Base-by-base conservation (phyloP, 2,329 filamentous ascomycete genomes). In the Ophiostoma fasciatum region DNA sequence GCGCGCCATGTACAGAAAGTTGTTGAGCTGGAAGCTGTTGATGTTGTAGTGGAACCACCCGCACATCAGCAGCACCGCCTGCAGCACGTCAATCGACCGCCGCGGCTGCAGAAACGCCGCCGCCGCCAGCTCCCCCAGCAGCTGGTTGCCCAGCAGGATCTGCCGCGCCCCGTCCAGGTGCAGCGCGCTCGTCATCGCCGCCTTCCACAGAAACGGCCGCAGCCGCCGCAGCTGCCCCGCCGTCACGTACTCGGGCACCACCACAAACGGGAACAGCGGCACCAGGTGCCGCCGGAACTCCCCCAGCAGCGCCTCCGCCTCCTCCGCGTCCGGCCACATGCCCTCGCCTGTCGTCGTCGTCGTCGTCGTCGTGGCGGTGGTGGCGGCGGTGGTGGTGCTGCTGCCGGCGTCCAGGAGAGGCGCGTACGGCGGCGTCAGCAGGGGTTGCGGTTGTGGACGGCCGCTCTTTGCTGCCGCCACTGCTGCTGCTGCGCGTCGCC, bases 1-100 rank as follows among this genome's bases (percentile, higher is more conserved):
- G 26, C 64, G 51, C 5, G 61, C 56, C 33, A 70, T 51, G 42
- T 63, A 68, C 3, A 68, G 49, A 5, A 68, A 38, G 35, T 67
- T 68, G 1, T 59, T 65, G 26, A 67, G 50, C 46, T 68, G 63
- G 32, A 63, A 61, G 43, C 61, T 64, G 45, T 62, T 64, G 32
- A 68, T 49, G 26, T 57, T 62, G 45, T 62, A 62, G 40, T 66
- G 60, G 37, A 58, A 64, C 64, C 65, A 69, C 8, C 57, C 55
- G 15, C 68, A 47, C 12, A 66, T 36, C 12, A 69, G 43, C 47
- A 62, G 53, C 35, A 68, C 39, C 1, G 55, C 61, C 44, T 68
- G 63, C 13, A 69, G 50, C 21, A 68, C 45, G 39, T 68, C 66
- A 4, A 69, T 43, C 19, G 51, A 59, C 45, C 58, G 62, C 20